A percentile compares a stretch with the other conserved stretches of the same genome.
Conservation (phyloP, 2,329 filamentous ascomycete genomes). For the Elsinoe perseae region DNA sequence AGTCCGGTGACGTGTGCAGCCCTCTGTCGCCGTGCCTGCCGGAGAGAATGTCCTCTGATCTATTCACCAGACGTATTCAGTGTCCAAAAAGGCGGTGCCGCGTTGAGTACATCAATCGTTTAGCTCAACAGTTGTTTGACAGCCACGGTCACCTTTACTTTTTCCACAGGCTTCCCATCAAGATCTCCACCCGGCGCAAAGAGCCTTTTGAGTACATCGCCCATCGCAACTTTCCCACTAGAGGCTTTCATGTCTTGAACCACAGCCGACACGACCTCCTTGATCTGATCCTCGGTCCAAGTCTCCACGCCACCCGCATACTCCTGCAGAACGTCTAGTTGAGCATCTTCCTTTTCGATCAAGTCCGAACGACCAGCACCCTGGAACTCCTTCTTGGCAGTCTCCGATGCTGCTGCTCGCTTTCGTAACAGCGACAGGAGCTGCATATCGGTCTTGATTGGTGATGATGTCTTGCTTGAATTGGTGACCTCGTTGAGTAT, state of each 20-base stretch:
- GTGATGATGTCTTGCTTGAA: constrained; percentile 62
- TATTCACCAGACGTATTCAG: neutral
- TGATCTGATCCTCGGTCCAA: constrained; percentile 52
- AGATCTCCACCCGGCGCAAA: constrained; percentile 45
- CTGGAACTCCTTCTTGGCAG: constrained; percentile 57
- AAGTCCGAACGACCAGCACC: constrained; percentile 59
- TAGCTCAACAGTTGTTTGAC: constrained; percentile 42
- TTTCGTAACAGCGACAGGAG: constrained; percentile 61
- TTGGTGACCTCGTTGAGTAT: constrained; percentile 65
- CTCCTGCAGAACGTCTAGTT: constrained; percentile 57
- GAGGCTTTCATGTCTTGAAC: constrained; percentile 43
- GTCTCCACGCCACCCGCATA: constrained; percentile 55
- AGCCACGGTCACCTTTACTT: constrained; percentile 51
- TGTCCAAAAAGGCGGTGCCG: too few relatives aligned
- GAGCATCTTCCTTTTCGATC: constrained; percentile 59
- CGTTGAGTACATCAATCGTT: neutral
- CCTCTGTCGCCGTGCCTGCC: neutral
- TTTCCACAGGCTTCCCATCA: constrained; percentile 58
- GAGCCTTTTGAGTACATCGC: constrained; percentile 57
- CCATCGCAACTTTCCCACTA: constrained; percentile 46
- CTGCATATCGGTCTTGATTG: constrained; percentile 63
- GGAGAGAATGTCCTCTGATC: too few relatives aligned
- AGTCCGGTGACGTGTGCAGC: neutral
- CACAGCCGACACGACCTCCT: constrained; percentile 44
- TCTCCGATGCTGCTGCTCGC: constrained; percentile 49